These are phyloP conservation scores for Coffea humblotiana DNA, from an alignment of 305 asterid genomes.

Conservation along the genomic window DNA sequence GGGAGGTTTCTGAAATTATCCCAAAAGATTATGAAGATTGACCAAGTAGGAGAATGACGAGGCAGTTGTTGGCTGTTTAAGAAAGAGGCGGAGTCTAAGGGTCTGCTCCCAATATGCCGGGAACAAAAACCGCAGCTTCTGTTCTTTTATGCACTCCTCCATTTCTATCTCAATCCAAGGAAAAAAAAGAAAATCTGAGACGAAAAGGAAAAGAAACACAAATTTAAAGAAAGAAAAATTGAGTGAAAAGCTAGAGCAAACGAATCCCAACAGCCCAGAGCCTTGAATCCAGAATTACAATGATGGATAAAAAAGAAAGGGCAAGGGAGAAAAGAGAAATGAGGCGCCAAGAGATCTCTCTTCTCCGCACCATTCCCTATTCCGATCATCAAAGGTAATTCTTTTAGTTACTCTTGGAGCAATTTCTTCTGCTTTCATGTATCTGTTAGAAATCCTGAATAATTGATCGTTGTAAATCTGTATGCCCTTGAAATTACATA, in stretches of 20 bases:
- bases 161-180: background rate
- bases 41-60: background rate
- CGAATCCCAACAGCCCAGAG: background rate
- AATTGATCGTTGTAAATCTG: background rate
- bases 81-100: constrained; percentile 11
- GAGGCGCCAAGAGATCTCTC: constrained; percentile 77
- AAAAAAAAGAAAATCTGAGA: background rate
- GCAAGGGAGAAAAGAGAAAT: constrained; percentile 76
- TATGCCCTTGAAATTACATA: background rate
- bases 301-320: constrained; percentile 62
- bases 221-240: background rate
- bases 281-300: background rate
- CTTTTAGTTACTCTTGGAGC: background rate
- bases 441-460: background rate
- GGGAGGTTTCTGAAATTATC: too few species aligned
- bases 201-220: too few species aligned
- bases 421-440: background rate
- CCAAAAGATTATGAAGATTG: background rate
- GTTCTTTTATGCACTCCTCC: background rate
- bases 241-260: background rate
- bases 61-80: background rate
- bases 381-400: constrained; percentile 69
- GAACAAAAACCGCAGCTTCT: constrained; percentile 2
- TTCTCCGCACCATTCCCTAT: constrained; percentile 77
- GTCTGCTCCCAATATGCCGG: constrained; percentile 20